A percentile compares a stretch with the other conserved stretches of the same genome.
Conservation (phyloP, 2,329 filamentous ascomycete species). For the Fusarium brevicatenulatum region DNA sequence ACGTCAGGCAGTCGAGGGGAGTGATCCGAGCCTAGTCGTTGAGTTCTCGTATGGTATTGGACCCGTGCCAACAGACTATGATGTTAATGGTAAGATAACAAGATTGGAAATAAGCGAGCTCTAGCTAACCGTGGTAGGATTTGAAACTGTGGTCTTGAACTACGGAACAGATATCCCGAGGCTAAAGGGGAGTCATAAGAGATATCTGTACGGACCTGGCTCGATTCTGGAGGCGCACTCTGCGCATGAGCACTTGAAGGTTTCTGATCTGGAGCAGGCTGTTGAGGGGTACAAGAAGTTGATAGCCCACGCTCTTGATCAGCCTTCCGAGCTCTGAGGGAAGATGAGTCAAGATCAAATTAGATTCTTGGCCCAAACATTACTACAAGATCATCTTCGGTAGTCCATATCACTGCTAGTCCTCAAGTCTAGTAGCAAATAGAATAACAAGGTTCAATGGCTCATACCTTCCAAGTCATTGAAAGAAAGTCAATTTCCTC, state of each 20-base stretch:
- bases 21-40: not conserved
- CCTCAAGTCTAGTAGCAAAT: not conserved
- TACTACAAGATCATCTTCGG: accelerated
- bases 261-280: slow-evolving; percentile 2
- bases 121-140: too few relatives aligned
- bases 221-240: slow-evolving; percentile 11
- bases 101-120: too few relatives aligned
- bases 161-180: slow-evolving; percentile 4
- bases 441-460: not conserved
- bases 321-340: not conserved
- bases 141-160: not conserved
- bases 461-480: not conserved
- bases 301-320: not conserved
- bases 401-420: not conserved
- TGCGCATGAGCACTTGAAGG: slow-evolving; percentile 8
- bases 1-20: not conserved
- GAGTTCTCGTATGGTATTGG: not conserved
- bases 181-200: not conserved
- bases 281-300: not conserved
- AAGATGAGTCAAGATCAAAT: too few relatives aligned
- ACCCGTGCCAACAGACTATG: not conserved
- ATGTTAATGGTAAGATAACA: not conserved
- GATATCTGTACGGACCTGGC: slow-evolving; percentile 4
- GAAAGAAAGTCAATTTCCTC: not conserved
- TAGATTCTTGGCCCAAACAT: too few relatives aligned